Conservation (phyloP, 1,139 yeast species). For the Suhomyces guaymorum region DNA sequence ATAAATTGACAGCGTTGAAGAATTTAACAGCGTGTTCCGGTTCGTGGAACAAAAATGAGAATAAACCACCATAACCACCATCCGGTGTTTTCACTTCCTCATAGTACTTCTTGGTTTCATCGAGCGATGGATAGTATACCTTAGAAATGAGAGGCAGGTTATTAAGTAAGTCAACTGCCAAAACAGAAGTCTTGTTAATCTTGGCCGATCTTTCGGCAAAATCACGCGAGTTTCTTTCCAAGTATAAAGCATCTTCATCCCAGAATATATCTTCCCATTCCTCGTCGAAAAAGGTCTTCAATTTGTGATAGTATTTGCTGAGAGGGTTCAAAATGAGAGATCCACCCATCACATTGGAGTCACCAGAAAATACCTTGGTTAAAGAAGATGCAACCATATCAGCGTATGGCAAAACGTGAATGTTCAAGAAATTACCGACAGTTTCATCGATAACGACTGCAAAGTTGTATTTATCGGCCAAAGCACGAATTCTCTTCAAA, state of each 20-base stretch:
- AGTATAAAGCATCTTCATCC: slow-evolving; percentile 91
- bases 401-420: slow-evolving; percentile 76
- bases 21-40: slow-evolving; percentile 69
- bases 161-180: slow-evolving; percentile 52
- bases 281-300: slow-evolving; percentile 54
- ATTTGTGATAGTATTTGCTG: slow-evolving; percentile 50
- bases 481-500: slow-evolving; percentile 56
- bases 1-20: slow-evolving; percentile 71
- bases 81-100: slow-evolving; percentile 64
- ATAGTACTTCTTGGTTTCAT: slow-evolving; percentile 59
- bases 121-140: slow-evolving; percentile 70
- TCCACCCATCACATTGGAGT: slow-evolving; percentile 95
- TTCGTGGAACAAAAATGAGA: slow-evolving; percentile 72
- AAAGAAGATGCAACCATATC: slow-evolving; percentile 86
- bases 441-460: slow-evolving; percentile 90
- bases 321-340: slow-evolving; percentile 75
- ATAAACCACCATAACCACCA: slow-evolving; percentile 93
- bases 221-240: slow-evolving; percentile 93
- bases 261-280: slow-evolving; percentile 76
- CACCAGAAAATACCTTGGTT: slow-evolving; percentile 92
- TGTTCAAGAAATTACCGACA: slow-evolving; percentile 84
- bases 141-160: slow-evolving; percentile 53
- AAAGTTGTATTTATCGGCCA: slow-evolving; percentile 71
- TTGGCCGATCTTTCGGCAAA: slow-evolving; percentile 67
- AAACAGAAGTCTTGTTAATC: slow-evolving; percentile 66